phyloP scores from a whole-genome alignment of 306 rosid species.

The Albizia julibrissin region DNA sequence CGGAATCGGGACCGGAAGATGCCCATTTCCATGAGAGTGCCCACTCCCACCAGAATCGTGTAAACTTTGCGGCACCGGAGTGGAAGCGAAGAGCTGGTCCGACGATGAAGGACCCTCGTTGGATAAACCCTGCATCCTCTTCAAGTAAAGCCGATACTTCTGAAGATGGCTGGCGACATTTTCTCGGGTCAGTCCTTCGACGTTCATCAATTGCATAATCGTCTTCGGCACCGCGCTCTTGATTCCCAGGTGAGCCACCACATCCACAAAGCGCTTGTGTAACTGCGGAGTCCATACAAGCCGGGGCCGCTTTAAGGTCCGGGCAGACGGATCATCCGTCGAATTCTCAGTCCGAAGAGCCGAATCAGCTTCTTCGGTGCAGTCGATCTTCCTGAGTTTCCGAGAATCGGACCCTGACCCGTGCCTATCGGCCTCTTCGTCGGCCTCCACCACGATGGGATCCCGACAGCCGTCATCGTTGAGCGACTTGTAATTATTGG shows the following conservation, averaged over 20 bases:
- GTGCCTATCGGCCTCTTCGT: constrained; percentile 41
- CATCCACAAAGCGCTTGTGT: constrained; percentile 92
- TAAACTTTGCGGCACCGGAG: constrained; percentile 72
- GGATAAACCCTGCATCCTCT: constrained; percentile 77
- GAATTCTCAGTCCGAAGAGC: constrained; percentile 45
- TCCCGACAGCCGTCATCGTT: constrained; percentile 35
- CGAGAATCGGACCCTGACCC: constrained; percentile 51
- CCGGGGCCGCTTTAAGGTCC: constrained; percentile 68
- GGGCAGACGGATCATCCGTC: constrained; percentile 47
- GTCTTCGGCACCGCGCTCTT: constrained; percentile 93
- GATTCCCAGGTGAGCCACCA: constrained; percentile 84
- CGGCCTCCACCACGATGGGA: constrained; percentile 47
- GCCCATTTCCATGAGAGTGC: constrained; percentile 50
- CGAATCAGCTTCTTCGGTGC: constrained; percentile 54
- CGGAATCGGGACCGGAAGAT: constrained; percentile 44
- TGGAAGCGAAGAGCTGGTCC: constrained; percentile 78
- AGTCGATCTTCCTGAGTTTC: constrained; percentile 50
- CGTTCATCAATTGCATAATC: constrained; percentile 94
- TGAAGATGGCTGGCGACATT: constrained; percentile 94
- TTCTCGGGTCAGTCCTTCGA: constrained; percentile 92
- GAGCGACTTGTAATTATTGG: constrained; percentile 43
- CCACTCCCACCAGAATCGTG: constrained; percentile 53
- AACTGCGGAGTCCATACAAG: constrained; percentile 94
- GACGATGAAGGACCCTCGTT: constrained; percentile 66
- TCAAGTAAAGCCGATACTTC: constrained; percentile 88